Conservation (phyloP, 2,329 filamentous ascomycete species). For the Aspergillaceae sp. region DNA sequence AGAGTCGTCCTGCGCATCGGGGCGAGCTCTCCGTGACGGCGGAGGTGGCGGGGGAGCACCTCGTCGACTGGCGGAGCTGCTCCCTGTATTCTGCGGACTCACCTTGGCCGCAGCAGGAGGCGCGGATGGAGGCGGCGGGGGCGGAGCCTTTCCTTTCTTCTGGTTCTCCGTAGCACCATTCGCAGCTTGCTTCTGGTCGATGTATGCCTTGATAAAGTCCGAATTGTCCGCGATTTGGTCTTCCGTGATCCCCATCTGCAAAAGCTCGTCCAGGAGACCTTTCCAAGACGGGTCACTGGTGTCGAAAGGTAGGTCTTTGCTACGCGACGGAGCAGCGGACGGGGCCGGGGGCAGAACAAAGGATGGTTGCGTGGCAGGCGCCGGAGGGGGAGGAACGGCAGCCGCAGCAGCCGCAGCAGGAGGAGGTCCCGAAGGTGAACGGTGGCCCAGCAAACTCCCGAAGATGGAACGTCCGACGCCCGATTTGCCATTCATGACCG, state of each 20-base stretch:
- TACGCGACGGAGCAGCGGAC: conserved; percentile 13
- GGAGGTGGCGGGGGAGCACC: conserved; percentile 55
- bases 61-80: conserved; percentile 42
- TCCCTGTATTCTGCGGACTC: conserved; percentile 55
- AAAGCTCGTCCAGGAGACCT: conserved; percentile 52
- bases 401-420: conserved; percentile 15
- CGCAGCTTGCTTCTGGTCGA: conserved; percentile 53
- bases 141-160: conserved; percentile 46
- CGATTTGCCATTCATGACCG: conserved; percentile 35
- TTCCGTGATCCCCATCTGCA: conserved; percentile 58
- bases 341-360: conserved; percentile 15
- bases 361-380: conserved; percentile 22
- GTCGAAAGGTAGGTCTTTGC: conserved; percentile 45
- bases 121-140: conserved; percentile 52
- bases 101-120: conserved; percentile 40
- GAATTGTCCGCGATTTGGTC: conserved; percentile 60
- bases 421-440: conserved; percentile 37
- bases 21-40: conserved; percentile 39
- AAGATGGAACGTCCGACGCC: conserved; percentile 46
- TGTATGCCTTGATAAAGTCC: conserved; percentile 60
- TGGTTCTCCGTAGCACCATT: conserved; percentile 41
- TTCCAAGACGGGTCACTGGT: conserved; percentile 55
- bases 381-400: conserved; percentile 17
- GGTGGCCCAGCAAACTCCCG: conserved; percentile 42
- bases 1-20: conserved; percentile 48